Conservation (phyloP, 148 eudicot genomes). For the Dianthus caryophyllus region DNA sequence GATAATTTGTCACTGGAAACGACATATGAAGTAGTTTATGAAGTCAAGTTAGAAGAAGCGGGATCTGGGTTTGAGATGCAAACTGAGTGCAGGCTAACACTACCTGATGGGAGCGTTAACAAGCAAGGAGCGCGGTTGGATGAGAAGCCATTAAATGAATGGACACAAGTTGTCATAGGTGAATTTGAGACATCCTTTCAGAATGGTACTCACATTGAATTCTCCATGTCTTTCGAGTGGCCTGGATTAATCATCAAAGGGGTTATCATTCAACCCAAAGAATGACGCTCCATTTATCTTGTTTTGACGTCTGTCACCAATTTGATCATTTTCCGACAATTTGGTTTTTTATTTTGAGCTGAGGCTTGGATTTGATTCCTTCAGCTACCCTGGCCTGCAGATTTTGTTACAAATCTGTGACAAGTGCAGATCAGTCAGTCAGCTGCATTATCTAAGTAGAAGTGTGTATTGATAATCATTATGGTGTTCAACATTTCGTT, state of each 20-base stretch:
- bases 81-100: slow-evolving; percentile 1
- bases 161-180: neutral
- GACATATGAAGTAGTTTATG: neutral
- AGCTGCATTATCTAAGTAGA: too few species aligned
- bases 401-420: too few species aligned
- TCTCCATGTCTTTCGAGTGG: neutral
- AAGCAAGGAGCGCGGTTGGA: neutral
- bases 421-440: too few species aligned
- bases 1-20: neutral
- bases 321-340: neutral
- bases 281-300: neutral
- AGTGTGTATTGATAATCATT: too few species aligned
- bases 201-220: neutral
- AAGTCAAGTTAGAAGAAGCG: neutral
- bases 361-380: too few species aligned
- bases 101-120: slow-evolving; percentile 1
- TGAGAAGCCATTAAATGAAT: slow-evolving; percentile 3
- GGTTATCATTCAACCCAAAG: neutral
- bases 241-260: neutral
- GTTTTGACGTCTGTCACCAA: neutral
- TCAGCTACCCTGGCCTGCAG: too few species aligned
- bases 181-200: slow-evolving; percentile 2
- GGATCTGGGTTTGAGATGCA: neutral
- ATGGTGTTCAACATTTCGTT: too few species aligned
- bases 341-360: too few species aligned